Base-by-base conservation (phyloP, 1,139 yeast species). In the Diutina scorzettiae region DNA sequence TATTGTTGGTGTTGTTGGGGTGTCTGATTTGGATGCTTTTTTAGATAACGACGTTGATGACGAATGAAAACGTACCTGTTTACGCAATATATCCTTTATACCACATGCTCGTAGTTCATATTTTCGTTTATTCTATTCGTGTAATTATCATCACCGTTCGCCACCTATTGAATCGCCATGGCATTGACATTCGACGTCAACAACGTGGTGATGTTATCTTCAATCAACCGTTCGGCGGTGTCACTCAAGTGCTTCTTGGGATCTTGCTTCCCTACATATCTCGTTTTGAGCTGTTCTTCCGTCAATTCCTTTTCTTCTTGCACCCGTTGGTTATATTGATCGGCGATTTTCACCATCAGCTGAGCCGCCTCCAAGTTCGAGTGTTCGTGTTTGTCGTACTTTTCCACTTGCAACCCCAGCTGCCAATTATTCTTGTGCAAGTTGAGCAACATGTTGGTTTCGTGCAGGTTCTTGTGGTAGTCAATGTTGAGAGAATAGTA, bases 251-350 rank as follows among this genome's bases (percentile, higher is more conserved):
- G 99, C 66, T 91, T 91, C 76, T 93, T 93, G 41, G 98, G 99
- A 61, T 93, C 98, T 62, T 91, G 96, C 59, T 87, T 89, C 52
- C 99, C 99, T 27, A 93, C 97, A 56, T 89, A 93, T 58, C 98
- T 78, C 8, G 96, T 91, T 62, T 86, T 86, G 54, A 89, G 74
- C 59, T 85, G 94, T 36, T 86, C 96, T 53, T 85, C 94, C 44
- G 79, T 68, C 52, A 91, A 69, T 51, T 86, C 95, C 57, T 82
- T 81, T 59, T 93, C 98, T 62, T 93, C 98, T 53, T 81, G 82
- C 41, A 93, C 93, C 57, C 97, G 75, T 56, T 81, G 81, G 41
- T 91, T 87, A 60, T 93, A 93, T 53, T 80, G 83, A 53, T 82
- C 82, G 12, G 98, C 96, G 48, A 91, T 81, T 59, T 78, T 84